Base-by-base conservation (phyloP, 495 filamentous ascomycete species). In the Neurospora sp. region DNA sequence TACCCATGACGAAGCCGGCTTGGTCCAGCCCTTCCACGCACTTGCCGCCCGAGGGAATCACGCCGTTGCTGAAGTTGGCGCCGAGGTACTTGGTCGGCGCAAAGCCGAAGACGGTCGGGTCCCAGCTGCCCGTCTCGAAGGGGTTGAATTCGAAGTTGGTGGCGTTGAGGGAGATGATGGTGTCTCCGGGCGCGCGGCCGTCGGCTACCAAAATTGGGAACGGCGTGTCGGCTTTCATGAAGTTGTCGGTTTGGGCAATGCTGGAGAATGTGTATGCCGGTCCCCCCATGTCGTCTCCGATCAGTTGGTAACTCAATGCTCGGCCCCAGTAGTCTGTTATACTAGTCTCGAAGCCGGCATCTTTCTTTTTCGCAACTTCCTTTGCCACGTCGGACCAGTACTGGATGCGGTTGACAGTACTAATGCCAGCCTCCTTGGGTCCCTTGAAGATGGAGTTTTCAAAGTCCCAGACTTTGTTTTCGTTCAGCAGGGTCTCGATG, bases 321-420 rank as follows among this genome's bases (percentile, higher is more conserved):
- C 94, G 90, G 18, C 82, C 84, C 94, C 94, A 97, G 77, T 93
- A 93, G 82, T 98, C 95, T 0, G 96, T 97, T 72, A 98, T 84
- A 2, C 92, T 90, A 38, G 86, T 87, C 45, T 93, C 86, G 80
- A 89, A 97, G 7, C 92, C 92, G 20, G 92, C 93, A 42, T 91
- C 78, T 7, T 75, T 69, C 84, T 98, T 98, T 8, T 73, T 82
- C 1, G 80, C 76, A 9, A 97, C 92, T 61, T 89, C 87, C 10
- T 88, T 76, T 3, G 81, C 74, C 18, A 98, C 79, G 41, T 89
- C 84, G 27, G 80, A 80, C 81, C 90, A 97, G 80, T 98, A 98
- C 12, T 85, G 80, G 0, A 86, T 86, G 73, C 78, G 80, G 70
- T 85, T 82, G 40, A 85, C 71, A 41, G 81, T 69, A 10, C 73